These are phyloP conservation scores for Acmispon strigosus DNA, from an alignment of 306 rosid species.

Conservation along the genomic window DNA sequence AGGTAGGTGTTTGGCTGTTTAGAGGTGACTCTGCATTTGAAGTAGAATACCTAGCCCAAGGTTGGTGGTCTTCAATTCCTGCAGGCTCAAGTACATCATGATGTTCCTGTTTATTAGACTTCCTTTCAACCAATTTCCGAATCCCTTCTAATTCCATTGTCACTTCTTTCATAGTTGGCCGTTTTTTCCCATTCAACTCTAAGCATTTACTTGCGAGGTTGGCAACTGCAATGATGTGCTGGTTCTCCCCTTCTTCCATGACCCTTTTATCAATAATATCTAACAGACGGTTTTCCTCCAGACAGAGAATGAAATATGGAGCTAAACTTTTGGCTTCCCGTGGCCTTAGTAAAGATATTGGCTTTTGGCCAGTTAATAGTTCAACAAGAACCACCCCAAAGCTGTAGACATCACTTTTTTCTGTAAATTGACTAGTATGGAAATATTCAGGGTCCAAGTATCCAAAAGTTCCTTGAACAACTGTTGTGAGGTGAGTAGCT, in stretches of 20 bases:
- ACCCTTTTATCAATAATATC: constrained; percentile 21
- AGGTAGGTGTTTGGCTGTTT: neutral
- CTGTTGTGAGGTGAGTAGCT: neutral
- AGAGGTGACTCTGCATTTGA: no score
- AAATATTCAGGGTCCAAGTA: constrained; percentile 22
- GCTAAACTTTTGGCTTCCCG: constrained; percentile 20
- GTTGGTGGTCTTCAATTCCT: no score
- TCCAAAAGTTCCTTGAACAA: constrained; percentile 18
- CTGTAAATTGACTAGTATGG: constrained; percentile 16
- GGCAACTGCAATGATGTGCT: constrained; percentile 9
- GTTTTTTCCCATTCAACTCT: constrained; percentile 15
- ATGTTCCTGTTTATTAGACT: neutral
- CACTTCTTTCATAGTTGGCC: constrained; percentile 32
- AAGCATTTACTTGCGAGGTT: constrained; percentile 27
- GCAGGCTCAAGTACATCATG: constrained; percentile 2
- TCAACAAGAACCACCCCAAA: constrained; percentile 17
- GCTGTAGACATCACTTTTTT: constrained; percentile 14
- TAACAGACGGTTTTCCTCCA: constrained; percentile 1
- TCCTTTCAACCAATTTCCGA: neutral
- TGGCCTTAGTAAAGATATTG: neutral
- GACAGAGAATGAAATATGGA: neutral
- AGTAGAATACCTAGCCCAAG: no score
- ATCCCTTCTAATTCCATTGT: constrained; percentile 13
- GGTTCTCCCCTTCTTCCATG: neutral
- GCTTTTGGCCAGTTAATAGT: constrained; percentile 3